Base-by-base conservation (phyloP, 2,329 filamentous ascomycete genomes). In the Colletotrichum gloeosporioides region DNA sequence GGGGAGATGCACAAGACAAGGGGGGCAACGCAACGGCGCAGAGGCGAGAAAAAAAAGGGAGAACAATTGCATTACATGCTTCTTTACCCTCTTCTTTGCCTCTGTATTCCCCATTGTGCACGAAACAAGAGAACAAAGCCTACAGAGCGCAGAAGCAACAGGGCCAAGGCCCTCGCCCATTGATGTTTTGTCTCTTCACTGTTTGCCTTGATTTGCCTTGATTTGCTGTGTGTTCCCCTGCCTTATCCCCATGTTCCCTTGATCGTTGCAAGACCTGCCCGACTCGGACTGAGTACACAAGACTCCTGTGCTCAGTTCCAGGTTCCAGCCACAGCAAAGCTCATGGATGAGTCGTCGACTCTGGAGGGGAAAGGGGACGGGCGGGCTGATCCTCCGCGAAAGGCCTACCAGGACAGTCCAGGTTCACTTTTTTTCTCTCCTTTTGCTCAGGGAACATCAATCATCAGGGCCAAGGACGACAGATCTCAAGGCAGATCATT, bases 281-380 rank as follows among this genome's bases (percentile, higher is more conserved):
- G 32, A 63, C 32, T 31, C 63, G 39, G 31, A 63, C 62, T 39
- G 12, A 36, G 29, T n/a, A 55, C n/a, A 25, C 66, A 61, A 44
- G 1, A 15, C 25, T 53, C 29, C 5, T 39, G 49, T 61, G 69
- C 44, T 27, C 53, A 29, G 29, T 62, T 72, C 62, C 16, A 32
- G 39, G 49, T 68, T 36, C 73, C 63, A 73, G 63, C 69, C 73
- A 76, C 64, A 68, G 55, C 63, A 36, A 68, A 44, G 32, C 63
- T 73, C 62, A 18, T 27, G 34, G 31, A 32, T 32, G 63, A 31
- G 53, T 29, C 8, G 61, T 62, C n/a, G 55, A 34, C 31, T 44
- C 39, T 22, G 18, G 27, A 29, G 25, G 27, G 25, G 36, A 66
- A 18, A 31, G 27, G 49, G 44, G 32, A 36, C 53, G 62, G 69